A percentile compares a stretch with the other conserved stretches of the same genome.
Evolutionary conservation across 2,329 filamentous ascomycete genomes (phyloP).

Genomic region (Thelonectria olida): DNA sequence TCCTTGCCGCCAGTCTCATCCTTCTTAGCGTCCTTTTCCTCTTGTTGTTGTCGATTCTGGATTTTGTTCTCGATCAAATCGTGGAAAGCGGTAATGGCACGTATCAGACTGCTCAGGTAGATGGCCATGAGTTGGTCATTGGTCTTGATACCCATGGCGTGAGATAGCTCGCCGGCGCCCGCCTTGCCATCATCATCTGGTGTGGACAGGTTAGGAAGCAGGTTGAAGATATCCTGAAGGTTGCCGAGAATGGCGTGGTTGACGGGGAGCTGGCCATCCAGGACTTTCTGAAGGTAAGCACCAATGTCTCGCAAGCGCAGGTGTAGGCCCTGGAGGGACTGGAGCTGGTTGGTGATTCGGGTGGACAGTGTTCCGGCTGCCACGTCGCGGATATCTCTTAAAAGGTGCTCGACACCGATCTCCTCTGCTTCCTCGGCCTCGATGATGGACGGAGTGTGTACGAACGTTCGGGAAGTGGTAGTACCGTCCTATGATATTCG

Average conservation of each 20-base stretch:
- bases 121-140: constrained; percentile 99
- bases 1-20: constrained; percentile 69
- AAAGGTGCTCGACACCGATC: constrained; percentile 96
- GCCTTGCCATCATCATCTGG: constrained; percentile 73
- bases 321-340: constrained; percentile 96
- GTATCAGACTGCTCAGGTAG: constrained; percentile 91
- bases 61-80: constrained; percentile 99
- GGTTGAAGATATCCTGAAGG: constrained; percentile 99
- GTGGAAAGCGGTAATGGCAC: constrained; percentile 98
- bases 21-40: constrained; percentile 92
- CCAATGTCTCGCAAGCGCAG: constrained; percentile 94
- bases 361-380: constrained; percentile 96
- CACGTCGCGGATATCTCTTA: constrained; percentile 97
- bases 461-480: constrained; percentile 95
- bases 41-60: constrained; percentile 95
- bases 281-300: constrained; percentile 93
- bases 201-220: constrained; percentile 93
- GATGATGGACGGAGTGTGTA: constrained; percentile 97
- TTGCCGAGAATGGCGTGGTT: constrained; percentile 98
- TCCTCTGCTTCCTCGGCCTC: constrained; percentile 99
- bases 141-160: constrained; percentile 98
- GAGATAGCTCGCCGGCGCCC: constrained; percentile 85
- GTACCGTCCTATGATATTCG: constrained; percentile 81
- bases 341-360: constrained; percentile 95
- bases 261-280: constrained; percentile 90